Percentiles rank a stretch among this genome's conserved stretches.
Conservation (phyloP, 2,329 filamentous ascomycete genomes). For the Epichloe sp. region DNA sequence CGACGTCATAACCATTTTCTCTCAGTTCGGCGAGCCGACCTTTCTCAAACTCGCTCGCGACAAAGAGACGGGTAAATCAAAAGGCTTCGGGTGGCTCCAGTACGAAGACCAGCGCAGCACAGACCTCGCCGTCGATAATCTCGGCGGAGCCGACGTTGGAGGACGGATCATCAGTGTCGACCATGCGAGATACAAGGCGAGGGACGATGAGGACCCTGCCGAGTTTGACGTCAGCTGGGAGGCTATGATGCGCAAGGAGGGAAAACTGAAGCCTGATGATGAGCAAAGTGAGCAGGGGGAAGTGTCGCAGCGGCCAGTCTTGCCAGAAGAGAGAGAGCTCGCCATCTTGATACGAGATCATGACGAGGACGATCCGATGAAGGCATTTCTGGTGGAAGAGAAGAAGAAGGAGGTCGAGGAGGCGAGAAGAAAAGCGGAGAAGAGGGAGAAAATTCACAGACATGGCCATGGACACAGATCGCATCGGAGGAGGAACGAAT, state of each 20-base stretch:
- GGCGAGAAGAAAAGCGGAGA: conserved; percentile 42
- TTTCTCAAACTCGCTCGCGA: conserved; percentile 88
- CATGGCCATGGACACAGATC: conserved; percentile 23
- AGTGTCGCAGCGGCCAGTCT: conserved; percentile 42
- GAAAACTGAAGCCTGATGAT: conserved; percentile 29
- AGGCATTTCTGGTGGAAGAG: conserved; percentile 74
- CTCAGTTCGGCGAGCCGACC: conserved; percentile 88
- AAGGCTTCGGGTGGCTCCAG: conserved; percentile 88
- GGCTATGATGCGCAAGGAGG: conserved; percentile 42
- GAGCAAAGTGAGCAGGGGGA: conserved; percentile 34
- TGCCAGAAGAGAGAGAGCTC: conserved; percentile 75
- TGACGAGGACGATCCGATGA: conserved; percentile 97
- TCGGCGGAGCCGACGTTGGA: conserved; percentile 73
- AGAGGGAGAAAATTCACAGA: conserved; percentile 32
- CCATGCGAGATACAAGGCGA: conserved; percentile 80
- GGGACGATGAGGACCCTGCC: conserved; percentile 60
- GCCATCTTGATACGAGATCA: conserved; percentile 62
- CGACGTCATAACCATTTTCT: conserved; percentile 92
- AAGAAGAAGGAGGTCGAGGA: conserved; percentile 79
- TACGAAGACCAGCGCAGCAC: conserved; percentile 97
- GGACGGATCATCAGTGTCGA: conserved; percentile 77
- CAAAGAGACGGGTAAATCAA: conserved; percentile 90
- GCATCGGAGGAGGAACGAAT: conserved; percentile 19
- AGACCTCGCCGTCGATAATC: conserved; percentile 89
- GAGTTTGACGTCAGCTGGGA: conserved; percentile 46